Base-by-base conservation (phyloP, 108 stramenopile species). In the Aurantiochytrium sp. region DNA sequence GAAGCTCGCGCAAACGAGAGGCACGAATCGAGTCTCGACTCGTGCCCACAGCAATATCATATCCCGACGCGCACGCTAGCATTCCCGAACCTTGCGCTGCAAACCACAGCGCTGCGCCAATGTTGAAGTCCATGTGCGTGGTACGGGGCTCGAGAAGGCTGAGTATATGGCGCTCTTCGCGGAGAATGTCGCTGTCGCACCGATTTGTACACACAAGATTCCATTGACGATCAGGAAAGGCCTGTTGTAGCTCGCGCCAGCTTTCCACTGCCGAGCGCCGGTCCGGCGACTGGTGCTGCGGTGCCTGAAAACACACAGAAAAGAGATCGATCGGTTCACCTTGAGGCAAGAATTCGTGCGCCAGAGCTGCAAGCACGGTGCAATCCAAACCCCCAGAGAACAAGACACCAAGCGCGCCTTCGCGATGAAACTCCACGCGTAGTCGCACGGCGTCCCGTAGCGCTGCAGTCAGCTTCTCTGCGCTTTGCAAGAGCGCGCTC, bases 331-430 rank as follows among this genome's bases (percentile, higher is more conserved):
- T 94, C 29, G 95, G 91, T 76, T 92, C 88, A 3, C 87, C 51
- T 25, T 76, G 8, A 8, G 95, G 92, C n/a, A 95, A 83, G 43
- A 95, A 89, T n/a, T 95, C 88, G 90, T 96, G 90, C 29, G 96
- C 92, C 89, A 97, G 90, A 10, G 96, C 97, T 58, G 98, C 97
- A 58, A 98, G 90, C 23, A 98, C 95, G 18, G 95, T 95, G 6
- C 97, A 98, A 91, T 98, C 98, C 29, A 98, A 89, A 18, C 98
- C 98, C n/a, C 98, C 98, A 44, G 97, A 97, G 93, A 98, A 98
- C 16, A 98, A 90, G 10, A 98, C 96, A 21, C 95, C 97, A 29
- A 97, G 6, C 18, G 45, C 90, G 42, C 72, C 44, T 16, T 89
- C 88, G n/a, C 53, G 58, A 28, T 72, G 60, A 60, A 44, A 60